Evolutionary conservation across 345 rosid species (phyloP).

Genomic region (Zanthoxylum bungeanum): DNA sequence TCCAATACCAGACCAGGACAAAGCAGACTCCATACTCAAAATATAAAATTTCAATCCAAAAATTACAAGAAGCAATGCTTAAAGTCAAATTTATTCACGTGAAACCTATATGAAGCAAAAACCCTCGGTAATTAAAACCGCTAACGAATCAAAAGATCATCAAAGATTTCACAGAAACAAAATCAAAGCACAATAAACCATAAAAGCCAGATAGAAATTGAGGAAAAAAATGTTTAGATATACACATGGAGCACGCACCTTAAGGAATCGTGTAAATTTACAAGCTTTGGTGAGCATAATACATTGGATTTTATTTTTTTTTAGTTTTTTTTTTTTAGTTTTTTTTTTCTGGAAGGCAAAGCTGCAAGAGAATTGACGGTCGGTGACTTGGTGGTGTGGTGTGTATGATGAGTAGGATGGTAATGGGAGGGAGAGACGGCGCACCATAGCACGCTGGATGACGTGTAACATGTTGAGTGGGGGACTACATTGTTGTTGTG

Average conservation of each 20-base stretch:
- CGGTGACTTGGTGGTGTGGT: conserved; percentile 22
- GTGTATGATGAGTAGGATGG: conserved; percentile 4
- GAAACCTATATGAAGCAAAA: conserved; percentile 8
- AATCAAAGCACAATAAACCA: conserved; percentile 11
- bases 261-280: not conserved
- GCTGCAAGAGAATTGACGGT: conserved; percentile 20
- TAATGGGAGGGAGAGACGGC: not conserved
- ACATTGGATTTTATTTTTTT: not conserved
- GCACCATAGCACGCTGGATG: conserved; percentile 10
- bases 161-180: not conserved
- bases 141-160: conserved; percentile 14
- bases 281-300: not conserved
- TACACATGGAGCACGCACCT: not conserved
- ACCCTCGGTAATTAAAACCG: not conserved
- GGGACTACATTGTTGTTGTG: not conserved
- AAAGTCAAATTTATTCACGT: not conserved
- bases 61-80: not conserved
- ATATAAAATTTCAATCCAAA: not conserved
- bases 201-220: not conserved
- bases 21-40: not conserved
- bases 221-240: not conserved
- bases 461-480: not conserved
- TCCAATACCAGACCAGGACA: not conserved
- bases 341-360: not conserved
- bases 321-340: not conserved